Base-by-base conservation (phyloP, 2,329 filamentous ascomycete genomes). In the Colletotrichum sp. region DNA sequence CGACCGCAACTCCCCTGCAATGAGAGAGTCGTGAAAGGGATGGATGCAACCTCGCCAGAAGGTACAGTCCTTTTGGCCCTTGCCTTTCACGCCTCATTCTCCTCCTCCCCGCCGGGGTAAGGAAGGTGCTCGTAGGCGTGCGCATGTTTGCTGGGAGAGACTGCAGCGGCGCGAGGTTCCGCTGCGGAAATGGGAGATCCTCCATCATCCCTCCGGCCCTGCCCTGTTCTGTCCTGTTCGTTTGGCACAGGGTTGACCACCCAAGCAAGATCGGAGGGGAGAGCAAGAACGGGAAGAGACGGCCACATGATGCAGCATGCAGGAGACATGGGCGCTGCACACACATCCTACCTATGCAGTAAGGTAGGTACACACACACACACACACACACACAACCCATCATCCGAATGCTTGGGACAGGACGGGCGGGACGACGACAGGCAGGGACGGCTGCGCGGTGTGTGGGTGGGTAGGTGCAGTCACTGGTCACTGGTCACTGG, bases 381-480 rank as follows among this genome's bases (percentile, higher is more conserved):
- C 34, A 36, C 34, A 36, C 16, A 44, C 39, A 44, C 39, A 18
- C 18, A 44, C 55, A 70, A 62, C 52, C 70, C 64, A 69, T 69
- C 70, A 69, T 75, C 70, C 73, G 73, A 75, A 73, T 75, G 59
- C 71, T 69, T 75, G 64, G 73, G 70, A 75, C 73, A 55, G 52
- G 62, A 72, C 68, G 68, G 68, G 63, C 72, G 72, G 72, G 67
- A 75, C 60, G 67, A 75, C 60, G 67, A 74, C 32, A 63, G 28
- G 44, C 67, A 57, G 71, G 32, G 30, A 34, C 34, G 39, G 66
- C 18, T 44, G 18, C 18, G 39, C 39, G 18, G 39, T 44, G 39
- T 44, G 39, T 44, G 39, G 39, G 39, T 18, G 39, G 28, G 28
- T 28, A 28, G 28, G 28, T 28, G 28, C 28, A 28, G 36, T 44